Evolutionary conservation across 2,329 filamentous ascomycete genomes (phyloP).

Genomic region (Karstenula rhodostoma): DNA sequence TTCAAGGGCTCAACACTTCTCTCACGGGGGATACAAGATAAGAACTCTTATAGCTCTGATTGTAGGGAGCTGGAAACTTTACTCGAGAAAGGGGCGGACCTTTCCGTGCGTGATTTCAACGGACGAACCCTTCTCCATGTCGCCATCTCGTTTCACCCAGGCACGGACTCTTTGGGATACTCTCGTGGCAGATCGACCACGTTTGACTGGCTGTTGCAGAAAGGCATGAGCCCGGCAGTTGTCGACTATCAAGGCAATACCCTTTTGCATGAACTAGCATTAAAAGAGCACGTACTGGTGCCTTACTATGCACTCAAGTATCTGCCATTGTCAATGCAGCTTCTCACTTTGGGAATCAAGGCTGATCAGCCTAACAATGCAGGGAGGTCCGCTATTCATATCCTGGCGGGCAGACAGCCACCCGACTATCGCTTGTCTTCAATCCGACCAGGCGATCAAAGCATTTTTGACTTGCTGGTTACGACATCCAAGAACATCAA

Average conservation of each 20-base stretch:
- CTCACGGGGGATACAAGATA: neutral
- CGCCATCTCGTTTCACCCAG: neutral
- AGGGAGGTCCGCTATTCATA: constrained; percentile 33
- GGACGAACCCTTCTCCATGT: constrained; percentile 18
- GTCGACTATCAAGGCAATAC: constrained; percentile 17
- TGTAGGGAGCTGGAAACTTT: neutral
- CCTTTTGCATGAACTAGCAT: constrained; percentile 21
- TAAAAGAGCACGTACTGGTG: neutral
- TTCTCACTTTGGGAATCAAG: constrained; percentile 12
- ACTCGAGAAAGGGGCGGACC: constrained; percentile 11
- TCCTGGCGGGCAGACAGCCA: constrained; percentile 4
- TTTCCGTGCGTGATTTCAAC: constrained; percentile 13
- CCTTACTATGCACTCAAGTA: neutral
- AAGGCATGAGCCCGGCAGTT: constrained; percentile 24
- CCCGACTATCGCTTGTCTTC: neutral
- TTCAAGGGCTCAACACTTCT: constrained; percentile 15
- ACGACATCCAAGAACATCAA: constrained; percentile 11
- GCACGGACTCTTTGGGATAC: neutral
- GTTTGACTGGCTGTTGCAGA: constrained; percentile 23
- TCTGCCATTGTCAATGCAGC: constrained; percentile 8
- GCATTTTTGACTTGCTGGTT: constrained; percentile 17
- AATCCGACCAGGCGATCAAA: neutral
- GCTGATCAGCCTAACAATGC: constrained; percentile 23
- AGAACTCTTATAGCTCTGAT: neutral
- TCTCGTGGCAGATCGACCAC: neutral